Conservation (phyloP, 2,329 filamentous ascomycete genomes). For the Colletotrichum zoysiae region DNA sequence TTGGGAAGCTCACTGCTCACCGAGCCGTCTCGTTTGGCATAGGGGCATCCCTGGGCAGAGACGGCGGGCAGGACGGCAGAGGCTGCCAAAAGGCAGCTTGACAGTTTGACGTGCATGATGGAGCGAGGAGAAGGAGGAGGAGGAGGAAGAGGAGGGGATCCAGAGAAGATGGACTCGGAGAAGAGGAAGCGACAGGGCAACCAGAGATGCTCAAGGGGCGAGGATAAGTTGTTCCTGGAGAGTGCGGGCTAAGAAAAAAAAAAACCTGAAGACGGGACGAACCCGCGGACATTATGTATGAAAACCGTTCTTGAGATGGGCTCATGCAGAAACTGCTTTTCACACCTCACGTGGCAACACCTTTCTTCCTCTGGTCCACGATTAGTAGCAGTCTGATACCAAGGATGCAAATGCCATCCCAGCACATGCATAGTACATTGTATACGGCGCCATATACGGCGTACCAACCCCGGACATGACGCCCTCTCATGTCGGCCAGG, state of each 20-base stretch:
- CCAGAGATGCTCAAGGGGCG: slow-evolving; percentile 12
- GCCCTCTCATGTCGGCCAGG: slow-evolving; percentile 22
- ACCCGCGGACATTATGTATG: slow-evolving; percentile 34
- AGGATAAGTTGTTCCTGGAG: slow-evolving; percentile 25
- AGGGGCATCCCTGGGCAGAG: slow-evolving; percentile 31
- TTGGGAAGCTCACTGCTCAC: slow-evolving; percentile 33
- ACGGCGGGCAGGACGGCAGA: slow-evolving; percentile 27
- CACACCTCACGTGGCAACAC: slow-evolving; percentile 6
- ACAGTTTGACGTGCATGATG: slow-evolving; percentile 38
- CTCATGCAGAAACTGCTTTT: slow-evolving; percentile 2
- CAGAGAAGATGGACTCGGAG: neutral
- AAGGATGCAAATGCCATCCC: slow-evolving; percentile 6
- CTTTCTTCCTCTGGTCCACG: slow-evolving; percentile 18
- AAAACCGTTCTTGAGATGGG: slow-evolving; percentile 11
- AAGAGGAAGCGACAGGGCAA: slow-evolving; percentile 1
- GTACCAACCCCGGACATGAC: neutral
- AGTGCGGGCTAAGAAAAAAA: neutral
- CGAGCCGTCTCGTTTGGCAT: slow-evolving; percentile 34
- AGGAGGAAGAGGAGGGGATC: neutral
- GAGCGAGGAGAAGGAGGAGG: no score
- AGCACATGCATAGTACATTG: neutral
- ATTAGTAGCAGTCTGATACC: slow-evolving; percentile 20
- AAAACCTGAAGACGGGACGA: slow-evolving; percentile 30
- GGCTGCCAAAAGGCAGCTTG: slow-evolving; percentile 32
- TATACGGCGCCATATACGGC: neutral